These are phyloP conservation scores for Nicotiana otophora DNA, from an alignment of 257 asterid genomes.

Conservation along the genomic window DNA sequence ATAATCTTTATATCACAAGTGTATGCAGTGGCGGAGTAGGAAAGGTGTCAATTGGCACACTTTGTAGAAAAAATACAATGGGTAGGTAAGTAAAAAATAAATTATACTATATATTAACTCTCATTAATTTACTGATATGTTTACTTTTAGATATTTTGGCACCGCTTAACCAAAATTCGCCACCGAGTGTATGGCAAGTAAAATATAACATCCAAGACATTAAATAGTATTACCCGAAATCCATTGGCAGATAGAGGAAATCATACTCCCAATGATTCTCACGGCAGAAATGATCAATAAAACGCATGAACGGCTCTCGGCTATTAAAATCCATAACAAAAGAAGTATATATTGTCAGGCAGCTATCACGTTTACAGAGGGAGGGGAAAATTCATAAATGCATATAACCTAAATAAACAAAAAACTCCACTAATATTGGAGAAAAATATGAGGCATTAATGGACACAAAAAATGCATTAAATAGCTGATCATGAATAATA, in stretches of 20 bases:
- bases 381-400: not conserved
- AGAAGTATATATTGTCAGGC: not conserved
- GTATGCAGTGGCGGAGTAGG: too few relatives aligned
- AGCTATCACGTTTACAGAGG: too few relatives aligned
- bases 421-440: not conserved
- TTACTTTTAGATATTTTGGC: too few relatives aligned
- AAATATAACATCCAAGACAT: not conserved
- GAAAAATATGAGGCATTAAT: not conserved
- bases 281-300: constrained; percentile 34
- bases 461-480: not conserved
- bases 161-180: too few relatives aligned
- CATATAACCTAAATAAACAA: not conserved
- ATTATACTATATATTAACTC: too few relatives aligned
- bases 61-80: too few relatives aligned
- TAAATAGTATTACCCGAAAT: constrained; percentile 35
- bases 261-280: constrained; percentile 37
- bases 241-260: constrained; percentile 54
- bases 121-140: too few relatives aligned
- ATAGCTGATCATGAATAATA: not conserved
- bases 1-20: not conserved
- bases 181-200: not conserved
- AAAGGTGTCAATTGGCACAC: too few relatives aligned
- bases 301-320: constrained; percentile 34
- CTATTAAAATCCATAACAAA: constrained; percentile 18
- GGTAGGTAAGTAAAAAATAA: too few relatives aligned